Evolutionary conservation across 352 stramenopile genomes (phyloP).

Genomic region (Pythium insidiosum): DNA sequence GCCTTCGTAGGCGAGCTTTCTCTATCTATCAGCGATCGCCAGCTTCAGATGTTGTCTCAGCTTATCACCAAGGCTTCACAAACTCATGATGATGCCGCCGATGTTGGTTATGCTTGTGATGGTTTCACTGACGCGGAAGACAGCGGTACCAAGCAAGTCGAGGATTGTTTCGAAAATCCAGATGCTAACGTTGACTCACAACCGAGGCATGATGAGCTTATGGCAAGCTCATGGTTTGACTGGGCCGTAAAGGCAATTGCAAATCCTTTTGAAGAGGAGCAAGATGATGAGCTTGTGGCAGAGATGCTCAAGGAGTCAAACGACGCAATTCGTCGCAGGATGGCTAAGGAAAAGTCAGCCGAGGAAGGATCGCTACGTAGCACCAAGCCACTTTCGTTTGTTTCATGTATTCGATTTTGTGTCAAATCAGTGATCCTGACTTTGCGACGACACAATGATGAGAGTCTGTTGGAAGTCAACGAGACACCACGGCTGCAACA

Average conservation of each 20-base stretch:
- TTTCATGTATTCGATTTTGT: constrained; percentile 42
- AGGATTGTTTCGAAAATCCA: too few relatives aligned
- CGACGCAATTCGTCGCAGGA: constrained; percentile 27
- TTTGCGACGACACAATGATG: constrained; percentile 62
- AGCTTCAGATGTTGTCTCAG: constrained; percentile 75
- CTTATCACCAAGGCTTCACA: too few relatives aligned
- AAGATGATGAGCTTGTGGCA: constrained; percentile 59
- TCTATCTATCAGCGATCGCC: constrained; percentile 77
- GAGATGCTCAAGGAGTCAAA: constrained; percentile 66
- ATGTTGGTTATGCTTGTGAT: too few relatives aligned
- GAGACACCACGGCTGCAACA: too few relatives aligned
- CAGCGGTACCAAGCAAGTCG: constrained; percentile 12
- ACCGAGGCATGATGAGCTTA: constrained; percentile 61
- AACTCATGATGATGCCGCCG: constrained; percentile 9
- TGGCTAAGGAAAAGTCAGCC: constrained; percentile 4
- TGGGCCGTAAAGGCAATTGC: constrained; percentile 65
- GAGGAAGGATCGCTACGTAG: too few relatives aligned
- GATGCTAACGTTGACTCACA: too few relatives aligned
- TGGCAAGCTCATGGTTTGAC: constrained; percentile 52
- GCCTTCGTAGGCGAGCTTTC: constrained; percentile 58
- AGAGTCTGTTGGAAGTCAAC: too few relatives aligned
- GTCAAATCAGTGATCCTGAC: constrained; percentile 50
- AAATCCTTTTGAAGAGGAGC: constrained; percentile 30
- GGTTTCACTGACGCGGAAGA: constrained; percentile 24
- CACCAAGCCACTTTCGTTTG: too few relatives aligned